Base-by-base conservation (phyloP, 108 stramenopile species). In the Stephanodiscus triporus region DNA sequence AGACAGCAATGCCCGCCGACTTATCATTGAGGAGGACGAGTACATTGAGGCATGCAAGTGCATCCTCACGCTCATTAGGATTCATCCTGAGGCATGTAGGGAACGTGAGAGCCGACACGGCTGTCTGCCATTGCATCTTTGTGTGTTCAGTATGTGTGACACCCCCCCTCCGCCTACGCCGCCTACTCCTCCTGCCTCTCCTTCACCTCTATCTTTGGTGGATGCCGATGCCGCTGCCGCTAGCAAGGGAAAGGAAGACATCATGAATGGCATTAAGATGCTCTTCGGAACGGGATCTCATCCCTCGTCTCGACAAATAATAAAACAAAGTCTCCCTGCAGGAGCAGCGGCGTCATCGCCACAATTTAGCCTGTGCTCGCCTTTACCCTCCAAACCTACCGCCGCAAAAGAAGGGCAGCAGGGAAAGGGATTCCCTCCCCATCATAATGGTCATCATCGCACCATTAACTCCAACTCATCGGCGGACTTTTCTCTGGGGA, bases 61-160 rank as follows among this genome's bases (percentile, higher is more conserved):
- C 57, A 91, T 95, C 64, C 68, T 93, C 20, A 59, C 77, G 6
- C 70, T 95, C 10, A 68, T 95, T 9, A 54, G 72, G 42, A 19
- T 91, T 10, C 88, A 93, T 62, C 94, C 94, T 9, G 90, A 92
- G 54, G 91, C 92, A 26, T 89, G 89, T 16, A 76, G 84, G 63
- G 78, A 78, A 64, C 75, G 94, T 61, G 94, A 95, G 54, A 85
- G 88, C n/a, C 84, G 92, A 29, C 94, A 95, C 59, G 94, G 94
- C 9, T 95, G 94, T 76, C 68, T 95, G 63, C 94, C 94, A 3
- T 49, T 95, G 27, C 94, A 95, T 80, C 68, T 95, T 70, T 90
- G 88, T 8, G 86, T 88, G 14, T 95, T 95, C 78, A 91, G 91
- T 17, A 91, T 91, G 66, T 92, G 90, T 63, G 77, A 80, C 9